A percentile compares a stretch with the other conserved stretches of the same genome.
Evolutionary conservation across 106 monocot species (phyloP).

Genomic region (Gastrodia elata): DNA sequence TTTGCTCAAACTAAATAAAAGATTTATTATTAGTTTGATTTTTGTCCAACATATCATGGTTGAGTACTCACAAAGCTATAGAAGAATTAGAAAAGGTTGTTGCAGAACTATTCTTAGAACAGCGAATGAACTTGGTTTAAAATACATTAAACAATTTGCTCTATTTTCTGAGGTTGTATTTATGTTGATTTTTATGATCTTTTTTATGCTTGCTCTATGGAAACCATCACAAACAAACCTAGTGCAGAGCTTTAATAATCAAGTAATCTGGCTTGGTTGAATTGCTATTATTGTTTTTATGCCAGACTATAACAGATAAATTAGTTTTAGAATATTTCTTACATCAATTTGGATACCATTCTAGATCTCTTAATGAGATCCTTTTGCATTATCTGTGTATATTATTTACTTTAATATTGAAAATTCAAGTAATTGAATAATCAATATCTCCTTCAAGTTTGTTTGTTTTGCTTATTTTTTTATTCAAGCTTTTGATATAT

Average conservation of each 20-base stretch:
- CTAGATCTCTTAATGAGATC: constrained; percentile 2
- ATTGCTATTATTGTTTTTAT: not conserved
- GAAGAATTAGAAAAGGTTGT: not conserved
- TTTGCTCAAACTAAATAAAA: not conserved
- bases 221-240: not conserved
- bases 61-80: not conserved
- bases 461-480: not conserved
- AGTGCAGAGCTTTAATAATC: not conserved
- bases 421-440: not conserved
- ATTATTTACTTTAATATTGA: not conserved
- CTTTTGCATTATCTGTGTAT: not conserved
- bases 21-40: not conserved
- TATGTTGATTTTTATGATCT: not conserved
- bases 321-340: not conserved
- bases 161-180: not conserved
- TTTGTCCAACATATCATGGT: not conserved
- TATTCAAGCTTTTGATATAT: not conserved
- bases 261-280: not conserved
- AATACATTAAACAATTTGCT: not conserved
- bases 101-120: not conserved
- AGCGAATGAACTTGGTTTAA: not conserved
- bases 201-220: not conserved
- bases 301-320: not conserved
- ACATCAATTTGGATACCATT: not conserved
- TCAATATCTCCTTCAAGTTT: not conserved